Conservation (phyloP, 306 rosid species). For the Begonia loranthoides region DNA sequence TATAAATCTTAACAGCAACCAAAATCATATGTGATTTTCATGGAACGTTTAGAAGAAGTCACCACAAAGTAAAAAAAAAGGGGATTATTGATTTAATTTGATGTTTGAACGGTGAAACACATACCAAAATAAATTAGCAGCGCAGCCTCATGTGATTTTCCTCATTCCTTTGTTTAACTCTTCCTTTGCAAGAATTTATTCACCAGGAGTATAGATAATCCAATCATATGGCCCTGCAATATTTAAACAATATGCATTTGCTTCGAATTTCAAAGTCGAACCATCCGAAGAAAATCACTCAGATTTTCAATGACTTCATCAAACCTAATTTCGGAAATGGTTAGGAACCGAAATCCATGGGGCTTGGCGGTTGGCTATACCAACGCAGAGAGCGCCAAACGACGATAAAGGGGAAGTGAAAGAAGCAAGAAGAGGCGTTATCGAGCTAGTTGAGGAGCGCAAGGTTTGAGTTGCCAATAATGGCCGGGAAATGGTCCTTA, state of each 20-base stretch:
- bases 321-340: no score
- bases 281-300: no score
- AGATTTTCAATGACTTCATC: no score
- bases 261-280: not conserved
- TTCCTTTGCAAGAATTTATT: conserved; percentile 68
- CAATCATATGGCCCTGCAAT: conserved; percentile 70
- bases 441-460: conserved; percentile 5
- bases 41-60: no score
- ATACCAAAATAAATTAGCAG: conserved; percentile 66
- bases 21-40: no score
- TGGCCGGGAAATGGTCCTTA: conserved; percentile 42
- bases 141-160: conserved; percentile 75
- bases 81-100: no score
- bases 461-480: conserved; percentile 25
- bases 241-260: not conserved
- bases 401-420: conserved; percentile 10
- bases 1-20: no score
- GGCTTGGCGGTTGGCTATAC: conserved; percentile 12
- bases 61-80: no score
- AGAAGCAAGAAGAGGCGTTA: conserved; percentile 13
- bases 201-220: conserved; percentile 57
- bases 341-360: conserved; percentile 34
- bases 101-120: no score
- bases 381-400: conserved; percentile 6
- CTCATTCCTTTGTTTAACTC: conserved; percentile 80